Percentiles rank a stretch among this genome's conserved stretches.
Conservation (phyloP, 2,329 filamentous ascomycete species). For the Gnomoniopsis smithogilvyi region DNA sequence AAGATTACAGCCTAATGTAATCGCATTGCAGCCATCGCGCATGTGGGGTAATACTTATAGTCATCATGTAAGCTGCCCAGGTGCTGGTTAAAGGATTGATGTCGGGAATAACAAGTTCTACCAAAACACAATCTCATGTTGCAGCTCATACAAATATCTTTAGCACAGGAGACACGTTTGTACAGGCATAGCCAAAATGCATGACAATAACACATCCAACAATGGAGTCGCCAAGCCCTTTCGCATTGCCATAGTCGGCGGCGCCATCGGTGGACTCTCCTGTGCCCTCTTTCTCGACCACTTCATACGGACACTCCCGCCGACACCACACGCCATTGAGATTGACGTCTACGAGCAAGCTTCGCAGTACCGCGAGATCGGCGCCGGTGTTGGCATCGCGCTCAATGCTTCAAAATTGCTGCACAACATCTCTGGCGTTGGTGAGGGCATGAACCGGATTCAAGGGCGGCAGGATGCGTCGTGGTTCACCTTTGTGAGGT, state of each 20-base stretch:
- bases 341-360: slow-evolving; percentile 16
- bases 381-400: slow-evolving; percentile 21
- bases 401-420: slow-evolving; percentile 32
- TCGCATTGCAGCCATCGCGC: too few species aligned
- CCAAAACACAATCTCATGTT: too few species aligned
- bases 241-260: slow-evolving; percentile 14
- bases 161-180: too few species aligned
- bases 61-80: too few species aligned
- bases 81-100: too few species aligned
- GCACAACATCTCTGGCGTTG: slow-evolving; percentile 7
- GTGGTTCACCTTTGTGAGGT: slow-evolving; percentile 14
- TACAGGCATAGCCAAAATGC: not conserved
- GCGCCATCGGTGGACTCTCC: slow-evolving; percentile 14
- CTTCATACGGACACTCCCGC: not conserved
- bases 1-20: too few species aligned
- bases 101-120: too few species aligned
- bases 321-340: not conserved
- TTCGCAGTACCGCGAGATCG: slow-evolving; percentile 13
- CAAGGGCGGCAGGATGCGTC: slow-evolving; percentile 1
- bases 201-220: not conserved
- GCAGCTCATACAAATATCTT: too few species aligned
- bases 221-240: not conserved
- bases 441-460: slow-evolving; percentile 6
- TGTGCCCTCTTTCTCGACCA: slow-evolving; percentile 11
- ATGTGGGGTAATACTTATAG: too few species aligned